These are phyloP conservation scores for Fusarium liriodendri DNA, from an alignment of 2,329 filamentous ascomycete species.

Conservation along the genomic window DNA sequence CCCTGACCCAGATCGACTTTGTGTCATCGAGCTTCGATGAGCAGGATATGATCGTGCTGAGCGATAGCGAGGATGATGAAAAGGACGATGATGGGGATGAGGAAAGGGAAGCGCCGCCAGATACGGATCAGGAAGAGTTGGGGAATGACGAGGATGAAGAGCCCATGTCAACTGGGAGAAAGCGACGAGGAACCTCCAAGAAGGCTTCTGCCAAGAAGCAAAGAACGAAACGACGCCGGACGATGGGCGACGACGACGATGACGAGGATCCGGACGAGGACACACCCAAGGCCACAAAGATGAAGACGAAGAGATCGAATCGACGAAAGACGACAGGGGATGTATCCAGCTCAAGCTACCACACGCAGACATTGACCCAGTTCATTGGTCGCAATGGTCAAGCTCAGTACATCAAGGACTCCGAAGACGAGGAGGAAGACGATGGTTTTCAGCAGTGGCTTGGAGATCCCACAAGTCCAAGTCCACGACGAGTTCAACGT, in stretches of 20 bases:
- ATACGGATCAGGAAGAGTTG: conserved; percentile 16
- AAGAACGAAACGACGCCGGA: conserved; percentile 43
- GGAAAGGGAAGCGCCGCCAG: conserved; percentile 30
- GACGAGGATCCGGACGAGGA: conserved; percentile 3
- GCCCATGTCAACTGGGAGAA: conserved; percentile 40
- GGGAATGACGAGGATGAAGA: conserved; percentile 32
- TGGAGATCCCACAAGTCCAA: conserved; percentile 44
- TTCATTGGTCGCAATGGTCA: conserved; percentile 44
- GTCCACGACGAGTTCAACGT: conserved; percentile 24
- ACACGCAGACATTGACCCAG: conserved; percentile 58
- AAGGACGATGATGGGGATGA: conserved; percentile 33
- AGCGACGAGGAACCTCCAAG: conserved; percentile 28
- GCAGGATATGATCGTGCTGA: conserved; percentile 40
- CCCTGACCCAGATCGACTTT: conserved; percentile 56
- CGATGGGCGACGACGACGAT: conserved; percentile 40
- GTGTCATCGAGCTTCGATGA: conserved; percentile 52
- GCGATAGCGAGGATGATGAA: conserved; percentile 45
- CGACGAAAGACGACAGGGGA: conserved; percentile 50
- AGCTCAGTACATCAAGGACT: conserved; percentile 49
- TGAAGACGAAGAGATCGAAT: conserved; percentile 18
- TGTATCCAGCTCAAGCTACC: conserved; percentile 47
- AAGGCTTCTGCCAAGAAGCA: conserved; percentile 22
- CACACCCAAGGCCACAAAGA: conserved; percentile 30
- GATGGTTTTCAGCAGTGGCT: conserved; percentile 50
- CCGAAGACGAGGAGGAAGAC: conserved; percentile 51